Evolutionary conservation across 2,329 filamentous ascomycete species (phyloP).

Genomic region (Ophiostoma populinum): DNA sequence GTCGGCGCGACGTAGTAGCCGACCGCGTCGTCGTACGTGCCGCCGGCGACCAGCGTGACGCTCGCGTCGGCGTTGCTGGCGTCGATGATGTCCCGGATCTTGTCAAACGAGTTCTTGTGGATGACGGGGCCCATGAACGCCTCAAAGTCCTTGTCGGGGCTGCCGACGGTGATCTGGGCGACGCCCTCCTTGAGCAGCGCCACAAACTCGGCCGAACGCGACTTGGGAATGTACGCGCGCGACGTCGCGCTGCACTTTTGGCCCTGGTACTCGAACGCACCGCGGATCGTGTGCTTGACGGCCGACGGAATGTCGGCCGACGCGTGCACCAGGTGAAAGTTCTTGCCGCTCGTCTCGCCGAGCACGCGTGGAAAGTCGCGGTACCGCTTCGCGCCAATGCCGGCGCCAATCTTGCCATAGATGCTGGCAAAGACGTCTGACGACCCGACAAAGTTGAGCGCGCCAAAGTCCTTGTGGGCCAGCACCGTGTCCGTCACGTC

Average conservation of each 20-base stretch:
- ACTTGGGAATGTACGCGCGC: conserved; percentile 36
- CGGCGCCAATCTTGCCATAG: conserved; percentile 70
- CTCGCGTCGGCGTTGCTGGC: conserved; percentile 23
- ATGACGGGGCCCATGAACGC: conserved; percentile 31
- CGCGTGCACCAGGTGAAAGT: conserved; percentile 31
- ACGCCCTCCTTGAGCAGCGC: conserved; percentile 20
- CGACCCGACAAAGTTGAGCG: conserved; percentile 90
- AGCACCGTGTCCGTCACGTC: conserved; percentile 67
- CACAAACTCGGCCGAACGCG: conserved; percentile 22
- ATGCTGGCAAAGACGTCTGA: conserved; percentile 79
- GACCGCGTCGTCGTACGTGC: conserved; percentile 23
- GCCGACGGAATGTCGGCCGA: conserved; percentile 29
- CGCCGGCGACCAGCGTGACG: conserved; percentile 27
- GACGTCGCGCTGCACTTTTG: conserved; percentile 35
- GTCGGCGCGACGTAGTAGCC: conserved; percentile 30
- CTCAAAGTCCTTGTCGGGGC: conserved; percentile 17
- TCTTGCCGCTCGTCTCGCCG: conserved; percentile 35
- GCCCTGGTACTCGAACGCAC: conserved; percentile 33
- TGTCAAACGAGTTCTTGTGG: conserved; percentile 26
- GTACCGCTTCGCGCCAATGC: conserved; percentile 69
- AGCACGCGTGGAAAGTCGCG: conserved; percentile 46
- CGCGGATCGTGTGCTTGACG: conserved; percentile 27
- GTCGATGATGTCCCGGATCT: conserved; percentile 27
- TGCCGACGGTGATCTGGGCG: conserved; percentile 17
- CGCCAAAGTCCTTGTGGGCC: conserved; percentile 62